These are phyloP conservation scores for Vaccinium macrocarpon DNA, from an alignment of 148 eudicot species.

Conservation along the genomic window DNA sequence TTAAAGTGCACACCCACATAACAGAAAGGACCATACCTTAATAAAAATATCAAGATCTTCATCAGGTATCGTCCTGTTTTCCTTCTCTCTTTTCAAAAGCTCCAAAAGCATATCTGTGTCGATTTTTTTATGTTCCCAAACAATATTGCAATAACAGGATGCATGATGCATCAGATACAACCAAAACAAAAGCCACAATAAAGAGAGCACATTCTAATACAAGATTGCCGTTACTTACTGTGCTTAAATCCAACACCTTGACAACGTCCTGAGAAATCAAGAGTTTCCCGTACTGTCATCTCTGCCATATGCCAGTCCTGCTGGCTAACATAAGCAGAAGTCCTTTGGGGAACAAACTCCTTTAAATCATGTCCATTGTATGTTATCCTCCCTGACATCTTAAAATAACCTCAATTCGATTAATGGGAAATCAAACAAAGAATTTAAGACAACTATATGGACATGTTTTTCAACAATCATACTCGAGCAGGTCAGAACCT, in stretches of 20 bases:
- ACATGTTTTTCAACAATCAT: neutral
- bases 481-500: neutral
- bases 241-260: constrained; percentile 80
- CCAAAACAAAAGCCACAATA: neutral
- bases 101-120: constrained; percentile 77
- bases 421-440: constrained; percentile 14
- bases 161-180: neutral
- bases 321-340: constrained; percentile 86
- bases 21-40: constrained; percentile 46
- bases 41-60: constrained; percentile 85
- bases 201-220: neutral
- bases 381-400: constrained; percentile 75
- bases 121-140: constrained; percentile 7
- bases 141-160: constrained; percentile 6
- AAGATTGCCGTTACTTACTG: constrained; percentile 40
- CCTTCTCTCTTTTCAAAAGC: constrained; percentile 77
- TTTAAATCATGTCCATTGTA: constrained; percentile 74
- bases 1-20: neutral
- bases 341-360: constrained; percentile 84
- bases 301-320: constrained; percentile 89
- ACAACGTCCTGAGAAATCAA: constrained; percentile 75
- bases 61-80: constrained; percentile 63
- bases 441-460: neutral
- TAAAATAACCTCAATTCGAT: constrained; percentile 28
- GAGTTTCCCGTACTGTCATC: constrained; percentile 88